phyloP scores from a whole-genome alignment of 805 yeast genomes.

The Kodamaea kakaduensis region DNA sequence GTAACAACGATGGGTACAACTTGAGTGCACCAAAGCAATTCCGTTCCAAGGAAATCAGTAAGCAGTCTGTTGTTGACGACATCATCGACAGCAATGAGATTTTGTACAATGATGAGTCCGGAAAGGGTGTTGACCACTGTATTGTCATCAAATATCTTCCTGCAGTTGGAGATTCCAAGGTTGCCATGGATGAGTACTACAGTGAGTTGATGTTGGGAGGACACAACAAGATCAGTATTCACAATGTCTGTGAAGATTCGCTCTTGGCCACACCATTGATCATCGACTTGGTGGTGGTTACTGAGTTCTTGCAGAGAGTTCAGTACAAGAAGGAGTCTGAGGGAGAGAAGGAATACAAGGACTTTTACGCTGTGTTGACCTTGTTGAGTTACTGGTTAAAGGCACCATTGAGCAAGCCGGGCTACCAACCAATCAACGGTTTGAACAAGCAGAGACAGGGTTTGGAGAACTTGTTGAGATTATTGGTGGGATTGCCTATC shows the following conservation, averaged over 20 bases:
- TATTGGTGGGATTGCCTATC: constrained; percentile 85
- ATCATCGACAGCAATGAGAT: constrained; percentile 84
- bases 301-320: constrained; percentile 88
- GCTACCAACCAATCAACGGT: constrained; percentile 86
- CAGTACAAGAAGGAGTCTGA: constrained; percentile 59
- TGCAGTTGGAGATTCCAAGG: constrained; percentile 95
- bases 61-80: constrained; percentile 90
- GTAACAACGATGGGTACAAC: constrained; percentile 94
- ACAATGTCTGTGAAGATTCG: constrained; percentile 95
- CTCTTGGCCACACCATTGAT: constrained; percentile 91
- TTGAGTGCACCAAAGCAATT: constrained; percentile 89
- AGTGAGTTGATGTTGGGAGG: constrained; percentile 97
- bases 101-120: constrained; percentile 74
- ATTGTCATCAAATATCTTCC: constrained; percentile 91
- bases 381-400: constrained; percentile 93
- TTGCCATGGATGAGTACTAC: constrained; percentile 98
- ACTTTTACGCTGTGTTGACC: constrained; percentile 79
- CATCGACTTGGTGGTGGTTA: constrained; percentile 83
- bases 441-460: constrained; percentile 93
- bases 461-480: constrained; percentile 83
- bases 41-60: constrained; percentile 92
- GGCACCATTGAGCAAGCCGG: constrained; percentile 92
- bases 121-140: constrained; percentile 83
- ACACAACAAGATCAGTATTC: constrained; percentile 89
- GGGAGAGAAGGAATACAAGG: constrained; percentile 47